Base-by-base conservation (phyloP, 1,139 yeast genomes). In the Debaryomyces robertsiae region DNA sequence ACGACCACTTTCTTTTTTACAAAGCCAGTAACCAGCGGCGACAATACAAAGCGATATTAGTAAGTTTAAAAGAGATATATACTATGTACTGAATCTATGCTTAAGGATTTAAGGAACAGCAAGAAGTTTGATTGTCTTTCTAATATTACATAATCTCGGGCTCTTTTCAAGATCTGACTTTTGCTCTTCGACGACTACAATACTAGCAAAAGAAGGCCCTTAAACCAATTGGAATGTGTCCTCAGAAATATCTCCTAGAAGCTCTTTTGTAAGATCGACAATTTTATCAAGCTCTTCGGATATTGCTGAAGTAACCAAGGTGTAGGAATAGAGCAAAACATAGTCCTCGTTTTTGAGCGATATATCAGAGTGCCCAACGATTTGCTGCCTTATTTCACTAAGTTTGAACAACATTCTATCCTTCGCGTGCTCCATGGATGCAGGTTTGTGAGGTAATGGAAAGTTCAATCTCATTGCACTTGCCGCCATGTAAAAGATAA, bases 381-480 rank as follows among this genome's bases (percentile, higher is more conserved):
- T 47, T 53, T 57, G 54, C 6, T 61, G 57, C 42, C 84, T 59
- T 9, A 79, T 68, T 43, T 77, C 79, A 43, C 75, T 77, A 48
- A 86, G 67, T 52, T 84, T 85, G 35, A 72, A 75, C 50, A 86
- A 67, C 67, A 87, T 70, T 27, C 91, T 63, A 47, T 83, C 88
- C 53, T 82, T 79, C 0, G 95, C 85, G 57, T 83, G 87, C 38
- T 80, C 87, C 0, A 89, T 83, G 0, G 89, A 81, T 0, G 94
- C 94, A 3, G 91, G 83, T 50, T 82, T 82, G 27, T 75, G 78
- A 0, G 95, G 94, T 22, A 86, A 58, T 1, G 95, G 95, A 46
- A 86, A 79, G 2, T 90, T 90, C 17, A 88, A 65, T 41, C 80
- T 75, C 67, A 87, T 70, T 0, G 95, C 86, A 25, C 93, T 81